Base-by-base conservation (phyloP, 192 early-diverging fungal genomes). In the Obelidium mucronatum region DNA sequence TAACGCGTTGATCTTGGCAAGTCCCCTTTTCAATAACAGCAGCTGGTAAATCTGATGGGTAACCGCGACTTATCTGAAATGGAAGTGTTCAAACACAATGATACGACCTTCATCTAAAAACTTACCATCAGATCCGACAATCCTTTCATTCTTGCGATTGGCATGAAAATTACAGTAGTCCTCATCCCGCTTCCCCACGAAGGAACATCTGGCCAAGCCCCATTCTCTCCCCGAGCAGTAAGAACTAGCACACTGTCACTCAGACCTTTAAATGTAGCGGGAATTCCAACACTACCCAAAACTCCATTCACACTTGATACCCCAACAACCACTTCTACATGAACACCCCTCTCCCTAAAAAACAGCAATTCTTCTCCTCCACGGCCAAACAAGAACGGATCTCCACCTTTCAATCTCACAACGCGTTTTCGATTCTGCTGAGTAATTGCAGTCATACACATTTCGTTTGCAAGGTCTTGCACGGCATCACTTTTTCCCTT, bases 341-440 rank as follows among this genome's bases (percentile, higher is more conserved):
- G 89, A 63, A 88, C 92, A 3, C 95, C 96, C 22, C 85, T 81
- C 26, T 86, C 79, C 22, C 88, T 84, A 80, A 95, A 93, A 63
- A 84, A 92, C 48, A 91, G 53, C 11, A 94, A 80, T 78, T 98
- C 96, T 78, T 98, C 96, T 19, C 91, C 94, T 28, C 95, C 96
- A 17, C 96, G 91, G 8, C 95, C 96, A 76, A 95, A 98, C 51
- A 98, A 87, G 76, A 96, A 94, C 30, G 94, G 94, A 67, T 97
- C 94, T n/a, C 96, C 96, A 52, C 91, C 90, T 85, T 98, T 97
- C 44, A 98, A 82, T 48, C 96, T 84, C 53, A 95, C 93, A 2
- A 98, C 96, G 2, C 75, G 82, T 74, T 85, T 79, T 36, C 90
- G 91, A 30, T 83, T 81, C 2, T 83, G 26, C 13, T 52, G 6